Evolutionary conservation across 1,139 yeast genomes (phyloP).

Genomic region (Scheffersomyces parashehatae): DNA sequence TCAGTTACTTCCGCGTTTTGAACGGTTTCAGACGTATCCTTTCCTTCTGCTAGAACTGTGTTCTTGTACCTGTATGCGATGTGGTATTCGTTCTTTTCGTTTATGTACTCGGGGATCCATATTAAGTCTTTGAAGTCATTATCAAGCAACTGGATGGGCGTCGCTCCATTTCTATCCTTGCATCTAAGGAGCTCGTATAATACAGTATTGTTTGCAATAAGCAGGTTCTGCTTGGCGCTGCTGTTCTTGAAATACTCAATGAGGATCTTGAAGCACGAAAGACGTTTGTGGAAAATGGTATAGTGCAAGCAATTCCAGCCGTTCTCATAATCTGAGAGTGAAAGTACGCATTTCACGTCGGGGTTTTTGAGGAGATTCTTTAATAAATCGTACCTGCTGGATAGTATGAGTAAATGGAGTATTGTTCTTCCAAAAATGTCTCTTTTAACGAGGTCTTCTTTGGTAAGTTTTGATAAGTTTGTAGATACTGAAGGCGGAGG

Average conservation of each 20-base stretch:
- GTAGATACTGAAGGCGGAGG: constrained; percentile 1
- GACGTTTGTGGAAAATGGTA: constrained; percentile 59
- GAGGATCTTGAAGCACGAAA: constrained; percentile 55
- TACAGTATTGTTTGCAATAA: constrained; percentile 18
- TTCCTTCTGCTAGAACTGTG: background rate
- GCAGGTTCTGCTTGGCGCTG: constrained; percentile 12
- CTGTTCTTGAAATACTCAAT: constrained; percentile 31
- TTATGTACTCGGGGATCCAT: constrained; percentile 49
- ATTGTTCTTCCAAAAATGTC: constrained; percentile 78
- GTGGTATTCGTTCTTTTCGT: constrained; percentile 27
- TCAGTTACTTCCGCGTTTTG: background rate
- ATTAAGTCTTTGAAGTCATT: constrained; percentile 42
- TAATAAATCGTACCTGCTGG: constrained; percentile 51
- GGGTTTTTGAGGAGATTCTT: constrained; percentile 49
- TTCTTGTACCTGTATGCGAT: constrained; percentile 22
- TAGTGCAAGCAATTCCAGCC: constrained; percentile 85
- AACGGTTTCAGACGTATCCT: background rate
- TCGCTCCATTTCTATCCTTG: constrained; percentile 66
- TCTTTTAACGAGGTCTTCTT: constrained; percentile 47
- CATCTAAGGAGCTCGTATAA: constrained; percentile 44
- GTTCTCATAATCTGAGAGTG: constrained; percentile 65
- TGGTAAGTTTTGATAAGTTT: constrained; percentile 32
- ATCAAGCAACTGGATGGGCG: constrained; percentile 60
- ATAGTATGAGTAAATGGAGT: constrained; percentile 57
- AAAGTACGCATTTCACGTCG: constrained; percentile 35